Conservation (phyloP, 2,329 filamentous ascomycete genomes). For the Ceratocystiopsis brevicomis region DNA sequence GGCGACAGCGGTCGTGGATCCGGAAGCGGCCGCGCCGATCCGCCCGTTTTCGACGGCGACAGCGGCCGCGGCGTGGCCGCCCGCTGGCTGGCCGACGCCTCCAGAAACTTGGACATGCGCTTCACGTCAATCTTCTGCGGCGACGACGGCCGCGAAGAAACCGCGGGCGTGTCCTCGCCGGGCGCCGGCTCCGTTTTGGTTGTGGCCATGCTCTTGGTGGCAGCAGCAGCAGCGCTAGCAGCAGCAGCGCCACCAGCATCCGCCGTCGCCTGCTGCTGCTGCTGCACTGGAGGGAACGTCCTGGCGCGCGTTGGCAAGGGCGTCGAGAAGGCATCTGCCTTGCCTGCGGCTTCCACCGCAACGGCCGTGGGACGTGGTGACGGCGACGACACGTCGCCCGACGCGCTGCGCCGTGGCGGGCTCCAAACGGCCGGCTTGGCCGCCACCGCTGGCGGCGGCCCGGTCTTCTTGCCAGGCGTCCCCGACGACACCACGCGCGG, state of each 20-base stretch:
- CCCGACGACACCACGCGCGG: conserved; percentile 11
- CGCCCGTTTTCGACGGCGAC: conserved; percentile 14
- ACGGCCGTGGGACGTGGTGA: too few species aligned
- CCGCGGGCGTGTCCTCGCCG: conserved; percentile 5
- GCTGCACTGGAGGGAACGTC: too few species aligned
- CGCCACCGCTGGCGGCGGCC: conserved; percentile 1
- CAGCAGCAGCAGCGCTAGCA: conserved; percentile 7
- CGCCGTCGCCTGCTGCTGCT: too few species aligned
- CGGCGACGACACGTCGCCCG: too few species aligned
- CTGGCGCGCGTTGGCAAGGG: too few species aligned
- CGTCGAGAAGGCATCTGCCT: too few species aligned
- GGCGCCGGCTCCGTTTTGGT: too few species aligned
- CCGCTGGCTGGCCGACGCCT: conserved; percentile 19
- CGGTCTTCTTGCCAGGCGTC: conserved; percentile 12
- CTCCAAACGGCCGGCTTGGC: not conserved
- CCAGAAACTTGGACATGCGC: conserved; percentile 38
- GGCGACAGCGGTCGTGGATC: conserved; percentile 18
- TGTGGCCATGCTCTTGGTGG: too few species aligned
- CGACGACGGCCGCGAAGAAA: conserved; percentile 26
- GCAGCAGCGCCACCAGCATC: conserved; percentile 9
- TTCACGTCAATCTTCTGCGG: conserved; percentile 40
- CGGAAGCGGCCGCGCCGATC: conserved; percentile 8
- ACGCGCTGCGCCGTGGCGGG: too few species aligned
- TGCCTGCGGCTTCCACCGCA: too few species aligned
- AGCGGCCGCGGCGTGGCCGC: conserved; percentile 12